phyloP scores from a whole-genome alignment of 176 grass and related monocot species.

The Aegilops umbellulata region DNA sequence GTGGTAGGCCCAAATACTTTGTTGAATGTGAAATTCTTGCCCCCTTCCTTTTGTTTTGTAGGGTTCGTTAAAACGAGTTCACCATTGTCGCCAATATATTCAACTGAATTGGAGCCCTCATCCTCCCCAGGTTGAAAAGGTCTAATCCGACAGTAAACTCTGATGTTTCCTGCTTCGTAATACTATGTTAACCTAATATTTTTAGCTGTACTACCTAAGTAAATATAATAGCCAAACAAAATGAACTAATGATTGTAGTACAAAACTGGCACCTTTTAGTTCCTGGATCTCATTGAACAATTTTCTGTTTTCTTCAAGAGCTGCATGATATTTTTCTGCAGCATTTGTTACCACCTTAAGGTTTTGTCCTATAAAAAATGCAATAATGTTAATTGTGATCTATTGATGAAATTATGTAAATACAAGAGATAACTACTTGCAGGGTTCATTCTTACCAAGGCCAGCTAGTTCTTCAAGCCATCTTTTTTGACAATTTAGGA shows the following conservation, averaged over 20 bases:
- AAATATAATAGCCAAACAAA: slow-evolving; percentile 13
- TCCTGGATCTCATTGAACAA: slow-evolving; percentile 90
- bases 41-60: slow-evolving; percentile 70
- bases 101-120: slow-evolving; percentile 44
- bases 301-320: slow-evolving; percentile 81
- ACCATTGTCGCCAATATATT: slow-evolving; percentile 66
- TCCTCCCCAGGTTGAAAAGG: slow-evolving; percentile 74
- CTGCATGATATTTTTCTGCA: slow-evolving; percentile 65
- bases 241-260: slow-evolving; percentile 7
- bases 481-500: slow-evolving; percentile 44
- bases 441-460: slow-evolving; percentile 43
- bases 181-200: slow-evolving; percentile 25
- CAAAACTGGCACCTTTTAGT: slow-evolving; percentile 74
- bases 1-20: slow-evolving; percentile 74
- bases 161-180: slow-evolving; percentile 77
- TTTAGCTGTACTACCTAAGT: slow-evolving; percentile 13
- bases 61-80: slow-evolving; percentile 75
- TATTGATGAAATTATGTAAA: slow-evolving; percentile 17
- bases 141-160: slow-evolving; percentile 89
- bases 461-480: slow-evolving; percentile 63
- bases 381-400: slow-evolving; percentile 29
- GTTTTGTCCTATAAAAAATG: slow-evolving; percentile 33
- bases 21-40: slow-evolving; percentile 84
- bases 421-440: not conserved
- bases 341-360: slow-evolving; percentile 53